A percentile compares a stretch with the other conserved stretches of the same genome.
phyloP scores from a whole-genome alignment of 176 grass and related monocot species.

The Oryza brachyantha region DNA sequence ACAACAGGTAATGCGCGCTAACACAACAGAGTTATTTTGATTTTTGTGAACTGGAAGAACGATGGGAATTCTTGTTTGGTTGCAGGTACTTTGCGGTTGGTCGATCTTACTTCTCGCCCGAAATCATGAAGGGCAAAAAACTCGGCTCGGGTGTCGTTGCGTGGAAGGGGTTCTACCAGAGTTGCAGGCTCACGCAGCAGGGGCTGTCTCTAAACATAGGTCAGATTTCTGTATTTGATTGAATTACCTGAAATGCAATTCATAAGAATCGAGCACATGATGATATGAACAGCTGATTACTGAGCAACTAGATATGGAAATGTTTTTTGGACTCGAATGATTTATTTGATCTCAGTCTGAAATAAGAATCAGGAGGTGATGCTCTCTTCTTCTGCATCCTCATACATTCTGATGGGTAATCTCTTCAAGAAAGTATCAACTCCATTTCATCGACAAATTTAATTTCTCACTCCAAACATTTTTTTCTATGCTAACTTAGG shows the following conservation, averaged over 20 bases:
- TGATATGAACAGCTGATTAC: too few relatives aligned
- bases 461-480: background rate
- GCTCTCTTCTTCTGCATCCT: background rate
- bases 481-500: background rate
- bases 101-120: conserved; percentile 65
- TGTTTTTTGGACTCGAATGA: background rate
- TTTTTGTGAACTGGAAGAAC: background rate
- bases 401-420: background rate
- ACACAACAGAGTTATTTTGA: background rate
- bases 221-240: conserved; percentile 1
- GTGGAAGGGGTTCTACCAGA: conserved; percentile 84
- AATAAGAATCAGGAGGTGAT: background rate
- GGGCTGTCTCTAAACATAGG: conserved; percentile 67
- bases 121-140: background rate
- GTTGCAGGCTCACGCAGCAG: conserved; percentile 60
- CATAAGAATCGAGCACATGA: background rate
- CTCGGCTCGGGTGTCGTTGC: conserved; percentile 37
- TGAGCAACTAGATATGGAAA: background rate
- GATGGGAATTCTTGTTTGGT: background rate
- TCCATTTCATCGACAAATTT: background rate
- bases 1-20: conserved; percentile 15
- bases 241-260: background rate
- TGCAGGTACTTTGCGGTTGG: conserved; percentile 49
- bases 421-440: background rate
- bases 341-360: background rate